Base-by-base conservation (phyloP, 306 rosid species). In the Rosa lucieae region DNA sequence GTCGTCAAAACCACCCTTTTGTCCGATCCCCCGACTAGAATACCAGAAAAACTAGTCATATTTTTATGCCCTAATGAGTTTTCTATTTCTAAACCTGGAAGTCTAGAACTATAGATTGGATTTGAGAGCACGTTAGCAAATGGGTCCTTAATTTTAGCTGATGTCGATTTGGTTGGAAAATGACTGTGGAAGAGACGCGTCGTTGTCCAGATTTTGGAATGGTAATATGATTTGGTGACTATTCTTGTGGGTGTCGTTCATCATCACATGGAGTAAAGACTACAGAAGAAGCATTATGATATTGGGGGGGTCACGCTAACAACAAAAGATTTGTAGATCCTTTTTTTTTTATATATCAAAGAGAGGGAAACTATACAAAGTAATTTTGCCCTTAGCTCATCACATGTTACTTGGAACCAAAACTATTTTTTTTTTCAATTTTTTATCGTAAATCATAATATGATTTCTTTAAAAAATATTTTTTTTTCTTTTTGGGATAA, bases 131-230 rank as follows among this genome's bases (percentile, higher is more conserved):
- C 65, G 23, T 20, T 37, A 65, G 37, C 21, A 47, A 56, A 40
- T 21, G 61, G 70, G 75, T 47, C 55, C 75, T 10, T 17, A 23
- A 23, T 39, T 18, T 6, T 14, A n/a, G 40, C 15, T 12, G 8
- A 55, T 63, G 63, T 35, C 8, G 21, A 5, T 55, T 56, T n/a
- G 40, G 18, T 17, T 70, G 86, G 86, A 79, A 83, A 70, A 62
- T 48, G 86, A 82, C 77, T 47, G 39, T 29, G 51, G 40, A 39
- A 17, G 11, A 37, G 47, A 29, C 1, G 12, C 13, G 53, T 43
- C 49, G 9, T 72, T 73, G 67, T 78, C 44, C 73, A 2, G 21
- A 44, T 59, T 71, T 6, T 69, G 32, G 21, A 20, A 18, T 48
- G 72, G 29, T 53, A 67, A 52, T 9, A 29, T 53, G 67, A 80